These are phyloP conservation scores for Fusarium coffeatum DNA, from an alignment of 2,329 filamentous ascomycete genomes.

Conservation along the genomic window DNA sequence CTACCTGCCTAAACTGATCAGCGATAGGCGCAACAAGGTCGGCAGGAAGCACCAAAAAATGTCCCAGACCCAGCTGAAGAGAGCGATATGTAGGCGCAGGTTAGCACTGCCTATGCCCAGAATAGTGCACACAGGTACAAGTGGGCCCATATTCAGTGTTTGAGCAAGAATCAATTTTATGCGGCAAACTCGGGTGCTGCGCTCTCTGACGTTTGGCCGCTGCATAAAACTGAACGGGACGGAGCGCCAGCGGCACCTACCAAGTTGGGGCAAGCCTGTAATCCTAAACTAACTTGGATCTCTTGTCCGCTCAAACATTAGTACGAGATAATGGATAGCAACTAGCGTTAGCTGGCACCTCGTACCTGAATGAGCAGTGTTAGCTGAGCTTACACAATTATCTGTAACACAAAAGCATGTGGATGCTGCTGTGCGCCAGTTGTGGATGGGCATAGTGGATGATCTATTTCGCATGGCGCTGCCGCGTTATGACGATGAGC, in stretches of 20 bases:
- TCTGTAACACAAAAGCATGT: constrained; percentile 22
- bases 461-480: constrained; percentile 36
- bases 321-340: constrained; percentile 19
- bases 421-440: constrained; percentile 27
- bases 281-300: background rate
- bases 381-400: constrained; percentile 28
- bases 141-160: constrained; percentile 5
- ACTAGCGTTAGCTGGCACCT: constrained; percentile 22
- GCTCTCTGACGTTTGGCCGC: constrained; percentile 26
- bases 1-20: constrained; percentile 15
- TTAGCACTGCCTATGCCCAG: constrained; percentile 3
- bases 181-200: constrained; percentile 43
- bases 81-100: background rate
- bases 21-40: background rate
- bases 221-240: constrained; percentile 40
- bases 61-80: background rate
- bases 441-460: constrained; percentile 37
- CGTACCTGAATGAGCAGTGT: constrained; percentile 25
- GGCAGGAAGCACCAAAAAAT: constrained; percentile 10
- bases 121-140: constrained; percentile 24
- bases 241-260: constrained; percentile 44
- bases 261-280: constrained; percentile 29
- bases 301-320: constrained; percentile 10
- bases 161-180: constrained; percentile 44
- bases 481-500: constrained; percentile 28